A percentile compares a stretch with the other conserved stretches of the same genome.
phyloP scores from a whole-genome alignment of 1,139 yeast genomes.

The Candida tetrigidarum region DNA sequence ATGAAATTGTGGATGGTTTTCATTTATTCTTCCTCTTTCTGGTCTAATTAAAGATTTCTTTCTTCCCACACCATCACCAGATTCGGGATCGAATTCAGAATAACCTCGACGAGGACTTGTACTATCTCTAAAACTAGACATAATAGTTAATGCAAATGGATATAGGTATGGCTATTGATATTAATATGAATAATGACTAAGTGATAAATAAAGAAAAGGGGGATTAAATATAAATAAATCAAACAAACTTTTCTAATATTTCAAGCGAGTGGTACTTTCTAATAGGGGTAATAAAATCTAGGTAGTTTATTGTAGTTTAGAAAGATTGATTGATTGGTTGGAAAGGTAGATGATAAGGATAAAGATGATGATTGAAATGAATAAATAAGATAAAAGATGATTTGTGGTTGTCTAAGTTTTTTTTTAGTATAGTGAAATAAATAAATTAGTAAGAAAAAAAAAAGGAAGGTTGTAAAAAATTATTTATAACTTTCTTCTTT shows the following conservation, averaged over 20 bases:
- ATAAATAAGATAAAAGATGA: neutral
- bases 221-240: neutral
- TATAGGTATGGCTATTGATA: too few relatives aligned
- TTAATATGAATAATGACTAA: too few relatives aligned
- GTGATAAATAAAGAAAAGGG: neutral
- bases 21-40: conserved; percentile 71
- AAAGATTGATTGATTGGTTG: neutral
- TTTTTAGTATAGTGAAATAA: neutral
- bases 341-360: too few relatives aligned
- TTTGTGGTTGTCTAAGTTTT: too few relatives aligned
- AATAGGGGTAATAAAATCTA: too few relatives aligned
- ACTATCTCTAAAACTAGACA: conserved; percentile 18
- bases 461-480: neutral
- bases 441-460: neutral
- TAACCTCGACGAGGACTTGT: conserved; percentile 23
- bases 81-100: conserved; percentile 52
- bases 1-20: conserved; percentile 75
- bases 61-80: conserved; percentile 50
- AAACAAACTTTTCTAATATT: neutral
- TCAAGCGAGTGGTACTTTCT: conserved; percentile 1
- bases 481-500: too few relatives aligned
- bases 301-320: too few relatives aligned
- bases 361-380: too few relatives aligned
- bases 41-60: conserved; percentile 79
- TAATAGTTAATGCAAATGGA: conserved; percentile 6